Evolutionary conservation across 176 grass and related monocot genomes (phyloP), one percentile per base, ranked within the genome.

Genomic region (Lolium rigidum): DNA sequence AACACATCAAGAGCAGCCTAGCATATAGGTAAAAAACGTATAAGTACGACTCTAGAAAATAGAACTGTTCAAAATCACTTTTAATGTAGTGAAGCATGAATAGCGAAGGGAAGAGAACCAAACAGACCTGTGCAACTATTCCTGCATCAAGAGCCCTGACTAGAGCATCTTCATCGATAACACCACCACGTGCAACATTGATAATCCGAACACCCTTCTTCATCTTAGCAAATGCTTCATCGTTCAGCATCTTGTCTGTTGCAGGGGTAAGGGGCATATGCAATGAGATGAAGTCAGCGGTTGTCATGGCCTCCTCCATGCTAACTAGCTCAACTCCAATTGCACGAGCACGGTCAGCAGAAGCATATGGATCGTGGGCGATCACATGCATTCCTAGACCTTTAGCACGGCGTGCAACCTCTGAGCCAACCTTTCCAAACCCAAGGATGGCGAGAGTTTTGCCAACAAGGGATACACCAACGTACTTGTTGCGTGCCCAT

Each of bases 1-100:
- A 97, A 97, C 69, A 97, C 94, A 77, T 97, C 94, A 87, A 97
- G 94, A 39, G 94, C 92, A 91, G 94, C 94, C 94, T 97, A 26
- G 1, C 44, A 56, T 60, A 86, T 3, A 55, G n/a, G 79, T 5
- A 44, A 4, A 52, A 35, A 44, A 79, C 21, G 44, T 24, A 76
- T 70, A 44, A 91, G 59, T 10, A 66, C 4, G 6, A 50, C 39
- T 62, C 41, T 7, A 3, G 20, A 1, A 15, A 14, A 54, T 2
- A 35, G 14, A 35, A 18, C 15, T 35, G 47, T 41, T 26, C 2
- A 65, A 44, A 11, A 8, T 2, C 6, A 13, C 13, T 56, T 7
- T 18, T 4, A 56, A 56, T 56, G 3, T 14, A 51, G 49, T 51
- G 15, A 51, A 47, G 46, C 46, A 47, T 47, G 46, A 18, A 13